Conservation (phyloP, 441 rosid species). For the Euphorbia celastroides region DNA sequence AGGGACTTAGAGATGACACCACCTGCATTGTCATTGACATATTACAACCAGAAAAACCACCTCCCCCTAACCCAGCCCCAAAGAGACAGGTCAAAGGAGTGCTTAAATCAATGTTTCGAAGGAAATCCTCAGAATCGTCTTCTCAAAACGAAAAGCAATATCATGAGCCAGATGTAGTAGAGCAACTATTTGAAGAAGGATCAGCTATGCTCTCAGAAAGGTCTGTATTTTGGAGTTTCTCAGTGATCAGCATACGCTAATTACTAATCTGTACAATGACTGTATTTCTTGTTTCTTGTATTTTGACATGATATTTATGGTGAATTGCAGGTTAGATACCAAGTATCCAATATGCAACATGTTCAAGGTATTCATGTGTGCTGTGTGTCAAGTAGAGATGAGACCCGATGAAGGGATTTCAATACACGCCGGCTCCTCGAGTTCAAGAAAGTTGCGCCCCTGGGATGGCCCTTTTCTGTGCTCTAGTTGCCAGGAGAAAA, state of each 20-base stretch:
- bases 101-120: conserved; percentile 81
- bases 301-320: conserved; percentile 17
- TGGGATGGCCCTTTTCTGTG: conserved; percentile 99
- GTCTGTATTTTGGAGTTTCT: conserved; percentile 38
- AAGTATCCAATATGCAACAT: conserved; percentile 95
- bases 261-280: background rate
- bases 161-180: conserved; percentile 71
- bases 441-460: conserved; percentile 63
- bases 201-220: conserved; percentile 98
- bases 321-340: conserved; percentile 78
- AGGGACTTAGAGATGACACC: conserved; percentile 97
- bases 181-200: conserved; percentile 89
- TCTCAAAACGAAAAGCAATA: conserved; percentile 60
- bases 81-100: conserved; percentile 79
- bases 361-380: conserved; percentile 91
- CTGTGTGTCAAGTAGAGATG: conserved; percentile 95
- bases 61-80: conserved; percentile 59
- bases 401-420: conserved; percentile 95
- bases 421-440: conserved; percentile 69
- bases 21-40: conserved; percentile 95
- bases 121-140: conserved; percentile 63
- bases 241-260: background rate
- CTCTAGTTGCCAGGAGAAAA: conserved; percentile 91
- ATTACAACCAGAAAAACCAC: conserved; percentile 69
- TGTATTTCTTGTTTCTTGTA: background rate